A percentile compares a stretch with the other conserved stretches of the same genome.
These are phyloP conservation scores for Tripterygium wilfordii DNA, from an alignment of 177 flowering plant genomes.

Conservation along the genomic window DNA sequence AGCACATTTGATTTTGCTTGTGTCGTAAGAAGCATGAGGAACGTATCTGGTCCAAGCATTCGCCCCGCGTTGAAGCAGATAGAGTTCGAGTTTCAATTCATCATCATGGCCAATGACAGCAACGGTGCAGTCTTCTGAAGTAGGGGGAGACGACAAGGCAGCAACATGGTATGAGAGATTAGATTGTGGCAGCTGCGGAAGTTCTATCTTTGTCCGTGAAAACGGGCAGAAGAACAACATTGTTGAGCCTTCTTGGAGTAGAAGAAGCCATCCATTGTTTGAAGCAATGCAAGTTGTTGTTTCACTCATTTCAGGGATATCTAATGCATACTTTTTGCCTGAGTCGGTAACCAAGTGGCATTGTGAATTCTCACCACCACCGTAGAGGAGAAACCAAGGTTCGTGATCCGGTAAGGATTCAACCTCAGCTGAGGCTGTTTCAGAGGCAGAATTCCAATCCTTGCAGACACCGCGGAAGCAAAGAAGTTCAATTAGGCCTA, in stretches of 20 bases:
- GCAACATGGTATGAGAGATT: slow-evolving; percentile 8
- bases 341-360: slow-evolving; percentile 4
- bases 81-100: not conserved
- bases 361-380: not conserved
- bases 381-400: slow-evolving; percentile 18
- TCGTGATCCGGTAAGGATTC: not conserved
- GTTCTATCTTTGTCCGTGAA: slow-evolving; percentile 11
- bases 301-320: slow-evolving; percentile 17
- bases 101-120: not conserved
- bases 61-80: slow-evolving; percentile 13
- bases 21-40: fast-evolving
- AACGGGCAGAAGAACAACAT: slow-evolving; percentile 24
- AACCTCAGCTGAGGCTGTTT: slow-evolving; percentile 5
- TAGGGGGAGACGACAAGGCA: slow-evolving; percentile 21
- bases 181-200: slow-evolving; percentile 17
- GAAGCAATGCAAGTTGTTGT: slow-evolving; percentile 29
- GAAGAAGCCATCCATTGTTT: slow-evolving; percentile 25
- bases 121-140: slow-evolving; percentile 22
- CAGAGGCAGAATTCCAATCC: slow-evolving; percentile 17
- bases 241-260: slow-evolving; percentile 4
- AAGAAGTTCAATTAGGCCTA: slow-evolving; percentile 13
- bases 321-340: not conserved
- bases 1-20: slow-evolving; percentile 1
- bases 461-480: slow-evolving; percentile 18
- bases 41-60: slow-evolving; percentile 12